Evolutionary conservation across 1,284 basidiomycete species (phyloP).

Genomic region (Gymnopus androsaceus): DNA sequence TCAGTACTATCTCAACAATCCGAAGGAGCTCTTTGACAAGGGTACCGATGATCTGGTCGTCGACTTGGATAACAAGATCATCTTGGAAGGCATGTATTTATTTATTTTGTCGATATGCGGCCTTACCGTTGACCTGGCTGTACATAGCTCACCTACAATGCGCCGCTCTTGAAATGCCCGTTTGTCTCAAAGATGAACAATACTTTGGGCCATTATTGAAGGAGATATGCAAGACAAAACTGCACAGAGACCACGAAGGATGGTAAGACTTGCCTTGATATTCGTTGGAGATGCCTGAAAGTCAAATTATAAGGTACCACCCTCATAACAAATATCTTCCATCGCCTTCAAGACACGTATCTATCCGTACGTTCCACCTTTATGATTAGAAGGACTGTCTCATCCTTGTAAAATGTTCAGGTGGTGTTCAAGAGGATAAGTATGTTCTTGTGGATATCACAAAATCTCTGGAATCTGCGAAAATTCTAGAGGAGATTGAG

Average conservation of each 20-base stretch:
- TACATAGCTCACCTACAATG: slow-evolving; percentile 78
- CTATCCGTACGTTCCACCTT: slow-evolving; percentile 53
- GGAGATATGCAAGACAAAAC: slow-evolving; percentile 56
- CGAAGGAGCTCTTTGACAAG: slow-evolving; percentile 69
- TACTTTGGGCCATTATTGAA: slow-evolving; percentile 74
- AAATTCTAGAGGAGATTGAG: slow-evolving; percentile 85
- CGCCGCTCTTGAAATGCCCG: slow-evolving; percentile 85
- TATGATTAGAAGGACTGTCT: background rate
- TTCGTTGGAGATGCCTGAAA: background rate
- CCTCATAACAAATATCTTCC: slow-evolving; percentile 78
- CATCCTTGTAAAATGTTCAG: slow-evolving; percentile 25
- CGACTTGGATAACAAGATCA: slow-evolving; percentile 74
- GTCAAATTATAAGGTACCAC: slow-evolving; percentile 72
- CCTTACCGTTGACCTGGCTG: background rate
- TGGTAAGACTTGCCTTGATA: slow-evolving; percentile 50
- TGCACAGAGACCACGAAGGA: slow-evolving; percentile 65
- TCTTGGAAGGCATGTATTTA: slow-evolving; percentile 59
- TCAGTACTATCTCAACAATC: slow-evolving; percentile 75
- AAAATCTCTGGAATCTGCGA: slow-evolving; percentile 42
- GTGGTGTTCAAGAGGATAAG: slow-evolving; percentile 74
- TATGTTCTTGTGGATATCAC: slow-evolving; percentile 78
- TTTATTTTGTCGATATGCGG: background rate
- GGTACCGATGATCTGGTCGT: slow-evolving; percentile 67
- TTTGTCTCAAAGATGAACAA: slow-evolving; percentile 63
- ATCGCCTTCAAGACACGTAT: slow-evolving; percentile 72